These are phyloP conservation scores for Volvox carteri DNA, from an alignment of 163 green algal species.

Conservation along the genomic window DNA sequence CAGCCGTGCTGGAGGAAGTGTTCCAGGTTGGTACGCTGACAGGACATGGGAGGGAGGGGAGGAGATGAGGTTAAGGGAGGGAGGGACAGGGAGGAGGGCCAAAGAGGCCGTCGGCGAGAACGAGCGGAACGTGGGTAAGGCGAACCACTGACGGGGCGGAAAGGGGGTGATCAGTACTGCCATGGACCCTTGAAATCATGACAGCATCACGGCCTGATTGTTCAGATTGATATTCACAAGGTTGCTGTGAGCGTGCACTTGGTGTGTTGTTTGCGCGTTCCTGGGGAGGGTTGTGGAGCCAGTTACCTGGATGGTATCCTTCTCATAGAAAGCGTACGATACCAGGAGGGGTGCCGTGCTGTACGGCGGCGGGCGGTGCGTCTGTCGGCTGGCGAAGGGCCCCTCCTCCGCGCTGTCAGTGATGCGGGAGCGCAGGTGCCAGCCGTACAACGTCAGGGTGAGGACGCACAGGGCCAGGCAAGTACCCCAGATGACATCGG, in stretches of 20 bases:
- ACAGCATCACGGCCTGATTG: too few relatives aligned
- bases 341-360: slow-evolving; percentile 59
- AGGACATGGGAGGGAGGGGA: not conserved
- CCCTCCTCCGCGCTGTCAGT: not conserved
- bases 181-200: too few relatives aligned
- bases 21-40: slow-evolving; percentile 77
- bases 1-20: slow-evolving; percentile 77
- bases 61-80: not conserved
- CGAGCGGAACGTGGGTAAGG: too few relatives aligned
- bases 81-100: not conserved
- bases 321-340: slow-evolving; percentile 87
- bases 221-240: too few relatives aligned
- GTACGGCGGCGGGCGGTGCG: slow-evolving; percentile 17
- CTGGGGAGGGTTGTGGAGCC: not conserved
- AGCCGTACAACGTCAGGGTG: slow-evolving; percentile 28
- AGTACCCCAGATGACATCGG: slow-evolving; percentile 5
- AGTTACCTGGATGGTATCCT: slow-evolving; percentile 79
- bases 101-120: too few relatives aligned
- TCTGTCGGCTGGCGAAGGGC: not conserved
- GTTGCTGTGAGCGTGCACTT: too few relatives aligned
- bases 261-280: not conserved
- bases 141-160: too few relatives aligned
- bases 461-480: not conserved
- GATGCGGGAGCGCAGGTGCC: slow-evolving; percentile 30
- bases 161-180: too few relatives aligned